Evolutionary conservation across 345 rosid genomes (phyloP).

Genomic region (Eucalyptus pauciflora): DNA sequence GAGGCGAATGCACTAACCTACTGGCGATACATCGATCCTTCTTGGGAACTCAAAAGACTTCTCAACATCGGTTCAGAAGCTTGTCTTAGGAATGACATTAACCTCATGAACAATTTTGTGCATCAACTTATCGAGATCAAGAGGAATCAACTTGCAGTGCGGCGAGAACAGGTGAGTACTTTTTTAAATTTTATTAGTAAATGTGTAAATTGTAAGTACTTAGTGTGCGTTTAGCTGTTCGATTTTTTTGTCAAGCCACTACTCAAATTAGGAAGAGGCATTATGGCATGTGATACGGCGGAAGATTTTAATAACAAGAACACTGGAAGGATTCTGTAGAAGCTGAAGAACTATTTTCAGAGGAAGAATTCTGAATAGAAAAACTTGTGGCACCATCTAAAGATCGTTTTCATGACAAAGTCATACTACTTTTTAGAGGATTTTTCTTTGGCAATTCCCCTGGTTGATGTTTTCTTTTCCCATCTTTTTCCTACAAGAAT

Average conservation of each 20-base stretch:
- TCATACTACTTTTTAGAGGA: not conserved
- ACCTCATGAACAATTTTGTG: constrained; percentile 37
- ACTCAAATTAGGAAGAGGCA: not conserved
- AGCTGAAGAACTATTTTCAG: not conserved
- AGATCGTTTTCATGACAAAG: not conserved
- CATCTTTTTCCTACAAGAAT: constrained; percentile 13
- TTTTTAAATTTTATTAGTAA: not conserved
- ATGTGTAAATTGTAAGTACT: not conserved
- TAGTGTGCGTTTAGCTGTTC: not conserved
- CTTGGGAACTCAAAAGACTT: constrained; percentile 55
- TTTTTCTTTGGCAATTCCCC: not conserved
- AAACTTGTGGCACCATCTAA: not conserved
- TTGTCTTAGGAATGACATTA: constrained; percentile 27
- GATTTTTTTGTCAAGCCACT: not conserved
- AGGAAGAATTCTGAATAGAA: not conserved
- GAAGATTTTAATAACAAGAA: not conserved
- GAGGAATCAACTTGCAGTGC: constrained; percentile 14
- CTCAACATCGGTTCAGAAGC: constrained; percentile 51
- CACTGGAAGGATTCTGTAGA: not conserved
- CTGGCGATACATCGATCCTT: constrained; percentile 48
- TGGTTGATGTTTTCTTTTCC: not conserved
- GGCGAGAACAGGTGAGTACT: constrained; percentile 16
- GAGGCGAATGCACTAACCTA: not conserved
- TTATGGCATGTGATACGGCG: not conserved
- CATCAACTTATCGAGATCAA: constrained; percentile 29